phyloP scores from a whole-genome alignment of 805 yeast genomes.

The Saccharomycopsis sp. region DNA sequence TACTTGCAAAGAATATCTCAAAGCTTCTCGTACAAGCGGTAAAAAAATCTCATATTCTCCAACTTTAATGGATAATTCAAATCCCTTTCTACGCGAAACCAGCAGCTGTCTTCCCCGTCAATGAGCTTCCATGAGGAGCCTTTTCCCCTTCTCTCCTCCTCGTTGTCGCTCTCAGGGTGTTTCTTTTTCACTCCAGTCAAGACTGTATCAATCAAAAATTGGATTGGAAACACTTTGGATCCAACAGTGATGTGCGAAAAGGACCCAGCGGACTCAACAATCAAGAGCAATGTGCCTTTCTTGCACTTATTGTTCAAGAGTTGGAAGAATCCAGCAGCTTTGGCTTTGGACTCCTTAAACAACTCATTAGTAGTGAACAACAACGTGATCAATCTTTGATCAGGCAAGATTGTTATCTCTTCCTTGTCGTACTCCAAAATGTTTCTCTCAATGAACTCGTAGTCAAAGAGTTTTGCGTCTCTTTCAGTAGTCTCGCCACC shows the following conservation, averaged over 20 bases:
- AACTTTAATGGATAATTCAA: slow-evolving; percentile 59
- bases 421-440: slow-evolving; percentile 29
- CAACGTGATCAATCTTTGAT: slow-evolving; percentile 53
- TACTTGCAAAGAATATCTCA: background rate
- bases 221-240: slow-evolving; percentile 71
- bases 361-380: slow-evolving; percentile 85
- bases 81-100: slow-evolving; percentile 60
- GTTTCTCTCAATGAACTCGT: slow-evolving; percentile 33
- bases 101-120: slow-evolving; percentile 63
- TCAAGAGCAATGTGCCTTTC: slow-evolving; percentile 52
- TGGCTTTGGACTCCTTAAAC: slow-evolving; percentile 59
- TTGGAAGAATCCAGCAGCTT: slow-evolving; percentile 54
- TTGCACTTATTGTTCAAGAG: slow-evolving; percentile 43
- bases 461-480: slow-evolving; percentile 26
- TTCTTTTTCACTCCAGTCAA: slow-evolving; percentile 45
- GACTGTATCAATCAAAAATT: slow-evolving; percentile 69
- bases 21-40: slow-evolving; percentile 59
- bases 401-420: slow-evolving; percentile 22
- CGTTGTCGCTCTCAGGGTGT: slow-evolving; percentile 22
- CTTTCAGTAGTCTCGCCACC: slow-evolving; percentile 13
- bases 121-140: slow-evolving; percentile 61
- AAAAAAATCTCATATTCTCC: slow-evolving; percentile 85
- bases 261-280: slow-evolving; percentile 87
- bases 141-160: slow-evolving; percentile 19
- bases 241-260: slow-evolving; percentile 78